Evolutionary conservation across 2,329 filamentous ascomycete genomes (phyloP).

Genomic region (Diaporthe australafricana): DNA sequence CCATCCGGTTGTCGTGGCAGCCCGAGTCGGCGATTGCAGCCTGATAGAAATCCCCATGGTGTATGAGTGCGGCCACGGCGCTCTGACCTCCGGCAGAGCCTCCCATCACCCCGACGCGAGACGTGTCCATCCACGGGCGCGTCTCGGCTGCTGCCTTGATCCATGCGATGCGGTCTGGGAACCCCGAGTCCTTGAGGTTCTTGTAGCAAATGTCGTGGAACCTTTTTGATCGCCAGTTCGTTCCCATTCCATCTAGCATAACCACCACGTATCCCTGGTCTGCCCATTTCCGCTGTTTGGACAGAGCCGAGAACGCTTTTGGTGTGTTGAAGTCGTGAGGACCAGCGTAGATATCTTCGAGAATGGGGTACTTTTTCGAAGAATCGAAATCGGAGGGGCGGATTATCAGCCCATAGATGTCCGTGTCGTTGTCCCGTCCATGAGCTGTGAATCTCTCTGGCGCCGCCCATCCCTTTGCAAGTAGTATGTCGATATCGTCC

Average conservation of each 20-base stretch:
- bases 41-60: not conserved
- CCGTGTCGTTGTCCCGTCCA: not conserved
- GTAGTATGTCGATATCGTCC: not conserved
- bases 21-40: not conserved
- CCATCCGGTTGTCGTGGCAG: not conserved
- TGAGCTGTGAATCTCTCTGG: not conserved
- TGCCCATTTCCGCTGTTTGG: not conserved
- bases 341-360: not conserved
- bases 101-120: not conserved
- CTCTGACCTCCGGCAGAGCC: conserved; percentile 1
- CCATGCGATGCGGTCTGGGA: conserved; percentile 8
- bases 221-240: not conserved
- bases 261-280: not conserved
- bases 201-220: conserved; percentile 1
- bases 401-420: not conserved
- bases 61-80: not conserved
- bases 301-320: not conserved
- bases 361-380: not conserved
- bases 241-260: not conserved
- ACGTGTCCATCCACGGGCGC: not conserved
- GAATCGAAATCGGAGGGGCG: not conserved
- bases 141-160: not conserved
- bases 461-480: not conserved
- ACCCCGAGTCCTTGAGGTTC: not conserved
- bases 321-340: not conserved